Conservation (phyloP, 2,329 filamentous ascomycete genomes). For the Diaporthe ilicicola region DNA sequence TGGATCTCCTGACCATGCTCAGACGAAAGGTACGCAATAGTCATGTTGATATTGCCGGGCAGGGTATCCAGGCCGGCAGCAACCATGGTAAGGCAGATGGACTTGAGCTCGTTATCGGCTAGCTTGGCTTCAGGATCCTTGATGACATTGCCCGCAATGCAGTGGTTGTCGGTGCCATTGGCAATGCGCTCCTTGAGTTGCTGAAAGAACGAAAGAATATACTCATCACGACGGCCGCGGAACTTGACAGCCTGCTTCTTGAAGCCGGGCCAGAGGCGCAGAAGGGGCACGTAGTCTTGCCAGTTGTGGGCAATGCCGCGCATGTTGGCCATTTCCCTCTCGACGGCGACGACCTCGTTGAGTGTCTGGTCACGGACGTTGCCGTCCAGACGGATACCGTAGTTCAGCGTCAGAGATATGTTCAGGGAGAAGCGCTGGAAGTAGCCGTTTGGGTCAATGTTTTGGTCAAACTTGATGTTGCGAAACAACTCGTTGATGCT, state of each 20-base stretch:
- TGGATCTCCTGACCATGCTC: background rate
- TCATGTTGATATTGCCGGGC: background rate
- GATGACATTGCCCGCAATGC: background rate
- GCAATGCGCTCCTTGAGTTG: background rate
- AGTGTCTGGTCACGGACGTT: background rate
- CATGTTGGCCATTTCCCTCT: background rate
- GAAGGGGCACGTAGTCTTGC: background rate
- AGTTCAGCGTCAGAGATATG: background rate
- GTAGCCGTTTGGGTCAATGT: background rate
- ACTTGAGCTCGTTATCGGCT: background rate
- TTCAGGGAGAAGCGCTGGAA: background rate
- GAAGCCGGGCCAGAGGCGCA: background rate
- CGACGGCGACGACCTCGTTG: conserved; percentile 6
- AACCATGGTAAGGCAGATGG: background rate
- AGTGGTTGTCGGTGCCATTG: background rate
- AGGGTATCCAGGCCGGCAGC: background rate
- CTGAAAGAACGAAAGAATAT: background rate
- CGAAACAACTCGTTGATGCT: background rate
- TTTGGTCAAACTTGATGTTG: background rate
- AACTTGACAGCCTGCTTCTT: background rate
- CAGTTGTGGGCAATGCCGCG: background rate
- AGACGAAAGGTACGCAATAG: conserved; percentile 6
- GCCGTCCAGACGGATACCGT: background rate
- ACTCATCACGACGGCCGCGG: background rate
- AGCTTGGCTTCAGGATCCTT: background rate